These are phyloP conservation scores for Yamadazyma dendronema DNA, from an alignment of 1,139 yeast species.

Conservation along the genomic window DNA sequence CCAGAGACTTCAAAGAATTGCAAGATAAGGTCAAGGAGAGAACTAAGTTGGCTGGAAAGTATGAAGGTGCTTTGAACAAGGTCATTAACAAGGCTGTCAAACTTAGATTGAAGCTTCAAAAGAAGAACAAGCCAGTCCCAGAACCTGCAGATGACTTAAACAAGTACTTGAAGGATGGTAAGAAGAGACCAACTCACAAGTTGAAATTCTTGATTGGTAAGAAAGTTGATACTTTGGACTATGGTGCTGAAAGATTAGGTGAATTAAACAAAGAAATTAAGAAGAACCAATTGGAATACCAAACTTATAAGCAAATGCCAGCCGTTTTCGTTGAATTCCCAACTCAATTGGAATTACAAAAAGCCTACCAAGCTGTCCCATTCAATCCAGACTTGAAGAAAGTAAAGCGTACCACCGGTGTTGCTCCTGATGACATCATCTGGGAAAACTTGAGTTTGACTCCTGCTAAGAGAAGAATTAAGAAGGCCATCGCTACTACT, in stretches of 20 bases:
- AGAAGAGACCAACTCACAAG: conserved; percentile 69
- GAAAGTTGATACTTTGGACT: conserved; percentile 81
- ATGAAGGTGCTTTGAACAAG: conserved; percentile 59
- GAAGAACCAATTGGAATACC: conserved; percentile 51
- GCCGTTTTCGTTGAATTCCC: conserved; percentile 87
- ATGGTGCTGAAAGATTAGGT: conserved; percentile 64
- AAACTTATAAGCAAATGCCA: conserved; percentile 49
- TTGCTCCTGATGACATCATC: conserved; percentile 71
- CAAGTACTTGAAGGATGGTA: conserved; percentile 50
- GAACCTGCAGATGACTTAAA: conserved; percentile 61
- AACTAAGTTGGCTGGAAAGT: conserved; percentile 48
- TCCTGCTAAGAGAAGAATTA: conserved; percentile 39
- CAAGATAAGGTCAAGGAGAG: conserved; percentile 56
- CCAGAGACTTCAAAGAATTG: conserved; percentile 56
- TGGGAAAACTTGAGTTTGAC: conserved; percentile 70
- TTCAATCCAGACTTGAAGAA: conserved; percentile 64
- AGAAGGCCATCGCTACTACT: conserved; percentile 40
- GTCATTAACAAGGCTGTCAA: conserved; percentile 58
- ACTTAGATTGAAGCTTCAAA: conserved; percentile 51
- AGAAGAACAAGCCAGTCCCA: conserved; percentile 52
- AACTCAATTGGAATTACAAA: conserved; percentile 82
- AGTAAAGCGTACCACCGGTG: conserved; percentile 60
- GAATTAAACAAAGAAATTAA: conserved; percentile 65
- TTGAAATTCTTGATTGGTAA: conserved; percentile 62
- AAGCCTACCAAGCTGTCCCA: conserved; percentile 80